Conservation (phyloP, 2,329 filamentous ascomycete species). For the Fusarium hainanense region DNA sequence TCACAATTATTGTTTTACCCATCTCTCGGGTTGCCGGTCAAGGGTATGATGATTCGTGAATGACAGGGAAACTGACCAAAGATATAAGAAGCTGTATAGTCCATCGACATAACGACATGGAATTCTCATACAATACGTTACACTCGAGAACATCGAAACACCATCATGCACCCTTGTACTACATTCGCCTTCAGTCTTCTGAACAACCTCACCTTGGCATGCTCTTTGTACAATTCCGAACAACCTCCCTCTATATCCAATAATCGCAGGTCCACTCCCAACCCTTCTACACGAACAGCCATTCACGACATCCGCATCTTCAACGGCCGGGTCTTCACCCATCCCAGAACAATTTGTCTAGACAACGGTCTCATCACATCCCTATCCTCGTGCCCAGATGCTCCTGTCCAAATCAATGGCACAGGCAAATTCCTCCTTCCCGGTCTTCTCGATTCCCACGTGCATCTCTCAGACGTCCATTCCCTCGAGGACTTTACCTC, state of each 20-base stretch:
- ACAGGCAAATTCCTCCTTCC: background rate
- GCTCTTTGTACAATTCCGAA: too few species aligned
- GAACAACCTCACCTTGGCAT: background rate
- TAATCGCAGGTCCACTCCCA: background rate
- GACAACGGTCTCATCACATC: background rate
- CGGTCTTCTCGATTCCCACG: background rate
- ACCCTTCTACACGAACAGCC: background rate
- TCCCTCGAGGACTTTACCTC: background rate
- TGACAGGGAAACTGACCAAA: background rate
- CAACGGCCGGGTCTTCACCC: fast-evolving
- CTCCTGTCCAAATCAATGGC: background rate
- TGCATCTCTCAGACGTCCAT: background rate
- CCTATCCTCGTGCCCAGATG: background rate
- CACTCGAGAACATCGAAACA: background rate
- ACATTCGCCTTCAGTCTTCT: background rate
- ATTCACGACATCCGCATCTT: background rate
- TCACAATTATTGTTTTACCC: too few species aligned
- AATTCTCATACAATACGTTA: background rate
- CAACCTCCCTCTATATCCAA: background rate
- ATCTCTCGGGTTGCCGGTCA: background rate
- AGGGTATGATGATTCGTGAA: background rate
- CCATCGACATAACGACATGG: background rate
- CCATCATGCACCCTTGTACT: background rate
- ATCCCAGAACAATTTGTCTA: background rate
- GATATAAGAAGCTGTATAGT: background rate